Conservation (phyloP, 805 yeast species). For the Starmerella bacillaris region DNA sequence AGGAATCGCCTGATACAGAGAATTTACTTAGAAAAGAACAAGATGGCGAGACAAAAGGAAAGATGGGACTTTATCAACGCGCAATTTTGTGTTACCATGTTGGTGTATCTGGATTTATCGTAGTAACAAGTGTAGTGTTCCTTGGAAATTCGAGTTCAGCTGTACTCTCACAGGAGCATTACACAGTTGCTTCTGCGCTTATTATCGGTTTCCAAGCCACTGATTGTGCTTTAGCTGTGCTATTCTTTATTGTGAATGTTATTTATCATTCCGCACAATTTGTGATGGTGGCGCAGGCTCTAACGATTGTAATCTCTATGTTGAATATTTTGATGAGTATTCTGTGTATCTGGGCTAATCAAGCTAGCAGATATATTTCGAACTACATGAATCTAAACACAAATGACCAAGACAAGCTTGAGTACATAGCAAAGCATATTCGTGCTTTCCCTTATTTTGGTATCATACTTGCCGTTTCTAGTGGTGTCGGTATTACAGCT, state of each 20-base stretch:
- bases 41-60: background rate
- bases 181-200: constrained; percentile 6
- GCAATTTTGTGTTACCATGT: constrained; percentile 6
- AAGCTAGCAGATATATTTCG: constrained; percentile 3
- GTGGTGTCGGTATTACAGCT: constrained; percentile 17
- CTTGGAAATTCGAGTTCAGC: constrained; percentile 13
- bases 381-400: background rate
- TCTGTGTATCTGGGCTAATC: constrained; percentile 15
- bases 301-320: constrained; percentile 14
- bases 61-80: constrained; percentile 6
- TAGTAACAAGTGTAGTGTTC: constrained; percentile 11
- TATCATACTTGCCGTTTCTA: constrained; percentile 13
- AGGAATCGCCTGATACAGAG: background rate
- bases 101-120: constrained; percentile 5
- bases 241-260: constrained; percentile 13
- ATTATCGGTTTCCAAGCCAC: constrained; percentile 13
- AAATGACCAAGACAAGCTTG: background rate
- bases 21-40: constrained; percentile 1
- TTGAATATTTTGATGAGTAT: constrained; percentile 15
- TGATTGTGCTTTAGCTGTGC: constrained; percentile 14
- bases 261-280: constrained; percentile 12
- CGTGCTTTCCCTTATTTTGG: constrained; percentile 16
- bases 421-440: constrained; percentile 3
- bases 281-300: constrained; percentile 17
- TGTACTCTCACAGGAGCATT: constrained; percentile 6